Conservation (phyloP, 495 filamentous ascomycete species). For the Aspergillus indologenus region DNA sequence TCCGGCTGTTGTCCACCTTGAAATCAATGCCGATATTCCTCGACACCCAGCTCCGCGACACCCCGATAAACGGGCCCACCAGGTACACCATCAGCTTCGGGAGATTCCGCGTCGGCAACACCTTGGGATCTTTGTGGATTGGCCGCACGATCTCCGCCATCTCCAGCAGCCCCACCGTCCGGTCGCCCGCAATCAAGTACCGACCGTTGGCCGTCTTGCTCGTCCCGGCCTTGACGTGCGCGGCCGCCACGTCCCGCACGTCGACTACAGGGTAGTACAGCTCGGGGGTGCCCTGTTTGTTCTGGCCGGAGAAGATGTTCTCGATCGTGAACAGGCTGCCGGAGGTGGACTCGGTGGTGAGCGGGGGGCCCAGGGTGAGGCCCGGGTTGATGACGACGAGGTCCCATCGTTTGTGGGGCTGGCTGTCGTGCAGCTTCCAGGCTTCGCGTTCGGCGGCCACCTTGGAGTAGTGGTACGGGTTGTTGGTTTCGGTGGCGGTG, state of each 20-base stretch:
- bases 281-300: background rate
- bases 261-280: background rate
- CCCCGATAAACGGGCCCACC: background rate
- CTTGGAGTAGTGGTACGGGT: conserved; percentile 2
- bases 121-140: background rate
- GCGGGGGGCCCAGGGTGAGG: background rate
- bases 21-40: background rate
- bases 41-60: background rate
- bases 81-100: background rate
- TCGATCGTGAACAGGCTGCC: background rate
- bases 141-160: background rate
- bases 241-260: conserved; percentile 1
- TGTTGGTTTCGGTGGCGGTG: background rate
- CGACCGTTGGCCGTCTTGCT: background rate
- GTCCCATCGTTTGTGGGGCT: background rate
- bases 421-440: background rate
- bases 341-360: background rate
- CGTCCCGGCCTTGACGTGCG: background rate
- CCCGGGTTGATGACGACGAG: conserved; percentile 1
- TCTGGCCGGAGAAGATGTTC: background rate
- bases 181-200: background rate
- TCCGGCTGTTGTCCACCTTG: background rate
- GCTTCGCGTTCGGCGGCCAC: conserved; percentile 3
- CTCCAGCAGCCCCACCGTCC: background rate
- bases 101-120: background rate